phyloP scores from a whole-genome alignment of 345 rosid species.

The Crucihimalaya himalaica region DNA sequence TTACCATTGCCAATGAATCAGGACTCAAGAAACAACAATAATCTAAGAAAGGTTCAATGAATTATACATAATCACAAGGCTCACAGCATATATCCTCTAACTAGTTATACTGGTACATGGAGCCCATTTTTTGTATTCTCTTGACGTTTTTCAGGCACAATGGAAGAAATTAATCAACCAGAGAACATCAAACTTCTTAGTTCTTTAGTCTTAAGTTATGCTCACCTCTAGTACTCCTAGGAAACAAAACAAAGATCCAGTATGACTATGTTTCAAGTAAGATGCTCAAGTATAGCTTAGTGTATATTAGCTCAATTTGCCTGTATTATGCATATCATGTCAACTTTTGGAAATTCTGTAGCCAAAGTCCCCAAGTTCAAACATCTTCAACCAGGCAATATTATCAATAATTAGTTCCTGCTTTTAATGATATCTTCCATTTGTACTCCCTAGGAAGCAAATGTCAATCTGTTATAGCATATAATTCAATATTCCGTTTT shows the following conservation, averaged over 20 bases:
- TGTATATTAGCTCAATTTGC: background rate
- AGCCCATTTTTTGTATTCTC: background rate
- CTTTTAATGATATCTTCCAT: background rate
- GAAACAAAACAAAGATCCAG: conserved; percentile 1
- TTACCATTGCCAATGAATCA: conserved; percentile 2
- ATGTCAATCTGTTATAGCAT: background rate
- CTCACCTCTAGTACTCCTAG: conserved; percentile 1
- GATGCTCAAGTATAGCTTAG: background rate
- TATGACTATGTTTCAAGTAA: background rate
- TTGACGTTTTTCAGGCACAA: background rate
- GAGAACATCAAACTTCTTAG: background rate
- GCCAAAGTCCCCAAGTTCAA: background rate
- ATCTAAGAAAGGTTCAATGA: background rate
- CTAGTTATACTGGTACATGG: background rate
- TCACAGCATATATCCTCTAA: conserved; percentile 4
- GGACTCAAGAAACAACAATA: background rate
- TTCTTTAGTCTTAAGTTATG: background rate
- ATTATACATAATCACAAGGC: conserved; percentile 9
- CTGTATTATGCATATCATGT: background rate
- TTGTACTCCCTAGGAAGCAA: conserved; percentile 8
- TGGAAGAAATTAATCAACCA: background rate
- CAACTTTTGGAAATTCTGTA: background rate
- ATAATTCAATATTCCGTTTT: background rate
- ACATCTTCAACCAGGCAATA: background rate
- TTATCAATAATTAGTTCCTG: background rate